Conservation (phyloP, 2,329 filamentous ascomycete species). For the Teratosphaeriaceae sp. region DNA sequence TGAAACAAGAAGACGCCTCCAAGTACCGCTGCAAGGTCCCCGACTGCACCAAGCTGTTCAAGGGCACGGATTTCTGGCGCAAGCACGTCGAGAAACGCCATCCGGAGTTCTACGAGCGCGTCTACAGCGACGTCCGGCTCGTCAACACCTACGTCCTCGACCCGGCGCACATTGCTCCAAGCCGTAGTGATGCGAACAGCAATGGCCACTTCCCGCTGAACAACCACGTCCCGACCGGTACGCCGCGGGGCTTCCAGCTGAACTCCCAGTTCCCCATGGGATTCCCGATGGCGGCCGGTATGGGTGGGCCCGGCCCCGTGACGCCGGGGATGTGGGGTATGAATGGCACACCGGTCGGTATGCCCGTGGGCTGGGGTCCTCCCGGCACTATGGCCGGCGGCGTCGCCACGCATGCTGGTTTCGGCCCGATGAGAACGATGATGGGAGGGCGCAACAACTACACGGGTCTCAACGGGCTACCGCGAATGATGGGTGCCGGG, state of each 20-base stretch:
- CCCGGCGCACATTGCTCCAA: constrained; percentile 88
- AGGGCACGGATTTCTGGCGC: constrained; percentile 93
- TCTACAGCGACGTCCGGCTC: constrained; percentile 80
- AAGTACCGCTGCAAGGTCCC: constrained; percentile 97
- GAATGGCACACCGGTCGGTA: constrained; percentile 7
- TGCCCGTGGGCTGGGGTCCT: neutral
- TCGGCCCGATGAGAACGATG: constrained; percentile 35
- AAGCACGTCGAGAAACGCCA: constrained; percentile 98
- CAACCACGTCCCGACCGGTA: constrained; percentile 67
- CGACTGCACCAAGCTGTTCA: constrained; percentile 94
- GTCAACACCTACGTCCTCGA: constrained; percentile 94
- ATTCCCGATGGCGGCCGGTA: constrained; percentile 27
- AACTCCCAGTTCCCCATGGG: constrained; percentile 50
- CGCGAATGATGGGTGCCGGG: constrained; percentile 14
- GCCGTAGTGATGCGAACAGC: constrained; percentile 86
- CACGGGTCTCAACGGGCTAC: constrained; percentile 4
- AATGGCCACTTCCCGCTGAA: constrained; percentile 89
- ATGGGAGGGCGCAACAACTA: constrained; percentile 6
- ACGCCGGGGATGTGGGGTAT: constrained; percentile 28
- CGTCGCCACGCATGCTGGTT: constrained; percentile 18
- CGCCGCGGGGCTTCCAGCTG: constrained; percentile 86
- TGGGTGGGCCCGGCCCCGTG: constrained; percentile 19
- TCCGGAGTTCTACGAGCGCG: constrained; percentile 71
- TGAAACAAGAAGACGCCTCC: constrained; percentile 96
- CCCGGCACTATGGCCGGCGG: neutral